These are phyloP conservation scores for Ascoidea tarda DNA, from an alignment of 805 yeast genomes.

Conservation along the genomic window DNA sequence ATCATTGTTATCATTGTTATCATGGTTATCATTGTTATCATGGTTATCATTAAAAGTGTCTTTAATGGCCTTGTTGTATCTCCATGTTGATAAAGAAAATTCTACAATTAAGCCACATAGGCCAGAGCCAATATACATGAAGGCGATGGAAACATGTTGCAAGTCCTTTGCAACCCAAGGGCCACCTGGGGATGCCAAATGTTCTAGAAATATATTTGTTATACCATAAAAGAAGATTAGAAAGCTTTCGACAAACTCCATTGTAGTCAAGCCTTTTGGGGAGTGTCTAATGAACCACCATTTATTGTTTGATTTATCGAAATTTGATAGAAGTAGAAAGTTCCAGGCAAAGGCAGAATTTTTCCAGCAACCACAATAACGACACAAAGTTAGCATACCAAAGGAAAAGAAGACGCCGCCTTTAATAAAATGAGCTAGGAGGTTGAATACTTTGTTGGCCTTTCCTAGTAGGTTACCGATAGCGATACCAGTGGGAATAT, in stretches of 20 bases:
- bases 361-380: slow-evolving; percentile 75
- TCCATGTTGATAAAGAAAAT: slow-evolving; percentile 46
- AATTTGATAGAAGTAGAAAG: slow-evolving; percentile 7
- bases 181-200: slow-evolving; percentile 65
- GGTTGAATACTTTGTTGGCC: slow-evolving; percentile 54
- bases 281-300: slow-evolving; percentile 9
- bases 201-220: slow-evolving; percentile 86
- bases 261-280: slow-evolving; percentile 41
- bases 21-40: slow-evolving; percentile 10
- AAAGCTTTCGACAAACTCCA: slow-evolving; percentile 76
- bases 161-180: slow-evolving; percentile 82
- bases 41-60: slow-evolving; percentile 12
- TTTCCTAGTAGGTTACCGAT: slow-evolving; percentile 59
- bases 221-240: slow-evolving; percentile 79
- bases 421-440: slow-evolving; percentile 90
- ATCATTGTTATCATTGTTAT: slow-evolving; percentile 13
- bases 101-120: slow-evolving; percentile 81
- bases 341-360: slow-evolving; percentile 92
- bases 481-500: slow-evolving; percentile 43
- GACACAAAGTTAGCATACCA: slow-evolving; percentile 70
- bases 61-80: slow-evolving; percentile 26
- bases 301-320: slow-evolving; percentile 12
- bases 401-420: slow-evolving; percentile 77
- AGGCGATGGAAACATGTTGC: slow-evolving; percentile 85
- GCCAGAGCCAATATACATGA: slow-evolving; percentile 85